Percentiles rank a stretch among this genome's conserved stretches.
Conservation (phyloP, 371 early-diverging fungal genomes). For the Mortierella sp. region DNA sequence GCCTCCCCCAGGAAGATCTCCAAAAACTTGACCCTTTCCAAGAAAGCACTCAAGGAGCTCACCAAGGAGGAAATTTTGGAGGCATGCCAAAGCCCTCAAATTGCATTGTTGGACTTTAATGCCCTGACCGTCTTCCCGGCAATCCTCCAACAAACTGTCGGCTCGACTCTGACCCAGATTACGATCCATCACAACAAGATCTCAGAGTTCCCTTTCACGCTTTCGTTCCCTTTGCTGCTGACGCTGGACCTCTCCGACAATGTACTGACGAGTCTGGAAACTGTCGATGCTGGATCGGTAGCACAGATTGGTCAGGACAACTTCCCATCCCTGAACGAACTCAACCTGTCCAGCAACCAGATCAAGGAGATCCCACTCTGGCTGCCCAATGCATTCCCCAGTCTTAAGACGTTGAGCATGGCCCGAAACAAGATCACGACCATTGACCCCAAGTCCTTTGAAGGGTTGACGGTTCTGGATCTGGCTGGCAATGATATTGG, state of each 20-base stretch:
- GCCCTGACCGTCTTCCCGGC: constrained; percentile 59
- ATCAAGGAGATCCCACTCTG: constrained; percentile 62
- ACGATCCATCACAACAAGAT: constrained; percentile 69
- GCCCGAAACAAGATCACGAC: constrained; percentile 66
- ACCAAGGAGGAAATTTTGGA: constrained; percentile 44
- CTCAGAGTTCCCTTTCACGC: constrained; percentile 55
- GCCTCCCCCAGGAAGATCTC: constrained; percentile 11
- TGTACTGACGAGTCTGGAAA: constrained; percentile 56
- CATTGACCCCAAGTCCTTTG: constrained; percentile 63
- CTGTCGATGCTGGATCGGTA: constrained; percentile 4
- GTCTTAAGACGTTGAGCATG: constrained; percentile 61
- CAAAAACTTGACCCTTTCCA: constrained; percentile 61
- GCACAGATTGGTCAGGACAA: constrained; percentile 33
- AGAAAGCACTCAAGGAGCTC: constrained; percentile 59
- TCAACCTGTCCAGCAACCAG: constrained; percentile 62
- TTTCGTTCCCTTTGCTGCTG: constrained; percentile 61
- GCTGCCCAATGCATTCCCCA: constrained; percentile 62
- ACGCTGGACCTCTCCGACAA: constrained; percentile 70
- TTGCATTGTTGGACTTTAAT: constrained; percentile 60
- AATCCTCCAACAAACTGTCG: constrained; percentile 40
- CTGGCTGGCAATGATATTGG: constrained; percentile 74
- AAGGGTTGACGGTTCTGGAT: constrained; percentile 65
- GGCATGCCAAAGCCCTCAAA: constrained; percentile 36
- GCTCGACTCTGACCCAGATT: constrained; percentile 59
- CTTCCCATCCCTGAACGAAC: constrained; percentile 65